Conservation (phyloP, 2,329 filamentous ascomycete genomes). For the Claviceps arundinis region DNA sequence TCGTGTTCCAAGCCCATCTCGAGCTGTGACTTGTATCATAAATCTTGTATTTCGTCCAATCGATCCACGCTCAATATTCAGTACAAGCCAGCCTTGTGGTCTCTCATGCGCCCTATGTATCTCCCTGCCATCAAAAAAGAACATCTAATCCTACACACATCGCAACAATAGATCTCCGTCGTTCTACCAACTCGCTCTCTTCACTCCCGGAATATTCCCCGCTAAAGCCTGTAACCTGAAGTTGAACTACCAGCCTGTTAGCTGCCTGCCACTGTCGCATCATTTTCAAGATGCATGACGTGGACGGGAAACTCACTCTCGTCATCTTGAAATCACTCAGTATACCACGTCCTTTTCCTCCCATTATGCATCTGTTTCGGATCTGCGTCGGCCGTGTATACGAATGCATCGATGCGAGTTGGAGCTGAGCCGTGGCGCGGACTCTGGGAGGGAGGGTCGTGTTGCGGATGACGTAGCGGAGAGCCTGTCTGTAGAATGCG, state of each 20-base stretch:
- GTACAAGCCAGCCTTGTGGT: neutral
- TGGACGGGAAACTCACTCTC: slow-evolving; percentile 48
- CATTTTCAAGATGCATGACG: too few relatives aligned
- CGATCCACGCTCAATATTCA: neutral
- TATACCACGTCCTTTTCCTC: slow-evolving; percentile 83
- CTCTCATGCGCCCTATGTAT: neutral
- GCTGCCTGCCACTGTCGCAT: neutral
- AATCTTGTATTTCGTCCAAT: neutral
- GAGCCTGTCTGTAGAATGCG: slow-evolving; percentile 56
- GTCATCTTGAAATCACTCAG: slow-evolving; percentile 85
- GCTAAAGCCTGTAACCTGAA: slow-evolving; percentile 82
- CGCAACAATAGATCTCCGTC: neutral
- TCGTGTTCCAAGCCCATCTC: neutral
- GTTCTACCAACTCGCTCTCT: slow-evolving; percentile 86
- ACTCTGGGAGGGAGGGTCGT: slow-evolving; percentile 69
- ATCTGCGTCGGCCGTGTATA: slow-evolving; percentile 93
- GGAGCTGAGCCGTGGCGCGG: slow-evolving; percentile 82
- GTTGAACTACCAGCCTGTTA: slow-evolving; percentile 55
- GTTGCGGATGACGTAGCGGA: slow-evolving; percentile 88
- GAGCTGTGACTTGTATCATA: neutral
- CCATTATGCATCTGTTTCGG: slow-evolving; percentile 81
- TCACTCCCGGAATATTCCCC: slow-evolving; percentile 80
- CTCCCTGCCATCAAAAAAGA: too few relatives aligned
- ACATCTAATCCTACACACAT: neutral
- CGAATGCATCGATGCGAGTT: slow-evolving; percentile 88